phyloP scores from a whole-genome alignment of 192 early-diverging fungal species.

The Dimargaris xerosporica region DNA sequence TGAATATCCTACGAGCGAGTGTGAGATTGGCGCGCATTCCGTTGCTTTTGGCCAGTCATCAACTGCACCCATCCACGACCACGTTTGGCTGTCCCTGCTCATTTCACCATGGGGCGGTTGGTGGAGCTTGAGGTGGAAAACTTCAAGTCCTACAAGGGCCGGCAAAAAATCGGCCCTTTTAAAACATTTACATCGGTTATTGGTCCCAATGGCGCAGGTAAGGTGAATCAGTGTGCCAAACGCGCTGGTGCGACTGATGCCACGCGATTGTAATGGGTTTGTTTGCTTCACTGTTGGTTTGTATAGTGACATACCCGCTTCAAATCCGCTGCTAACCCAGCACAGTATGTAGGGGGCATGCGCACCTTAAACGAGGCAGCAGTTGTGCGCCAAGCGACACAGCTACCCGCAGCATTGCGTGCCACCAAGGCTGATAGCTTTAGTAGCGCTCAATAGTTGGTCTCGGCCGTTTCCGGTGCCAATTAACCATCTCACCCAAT shows the following conservation, averaged over 20 bases:
- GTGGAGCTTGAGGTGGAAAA: slow-evolving; percentile 84
- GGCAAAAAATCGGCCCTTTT: slow-evolving; percentile 88
- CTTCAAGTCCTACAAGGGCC: slow-evolving; percentile 98
- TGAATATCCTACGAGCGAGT: too few relatives aligned
- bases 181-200: slow-evolving; percentile 87
- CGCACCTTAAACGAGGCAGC: background rate
- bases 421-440: background rate
- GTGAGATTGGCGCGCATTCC: too few relatives aligned
- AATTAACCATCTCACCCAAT: background rate
- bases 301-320: background rate
- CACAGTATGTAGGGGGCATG: background rate
- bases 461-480: background rate
- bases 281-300: background rate
- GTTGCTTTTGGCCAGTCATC: too few relatives aligned
- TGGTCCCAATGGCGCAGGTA: slow-evolving; percentile 93
- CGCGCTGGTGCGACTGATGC: too few relatives aligned
- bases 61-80: too few relatives aligned
- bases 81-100: too few relatives aligned
- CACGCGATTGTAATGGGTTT: too few relatives aligned
- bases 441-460: background rate
- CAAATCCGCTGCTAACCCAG: background rate
- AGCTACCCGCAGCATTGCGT: background rate
- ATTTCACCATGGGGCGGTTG: slow-evolving; percentile 64
- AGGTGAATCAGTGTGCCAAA: too few relatives aligned
- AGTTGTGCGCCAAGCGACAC: background rate